Evolutionary conservation across 768 basidiomycete species (phyloP).

Genomic region (Grammothele lineata): DNA sequence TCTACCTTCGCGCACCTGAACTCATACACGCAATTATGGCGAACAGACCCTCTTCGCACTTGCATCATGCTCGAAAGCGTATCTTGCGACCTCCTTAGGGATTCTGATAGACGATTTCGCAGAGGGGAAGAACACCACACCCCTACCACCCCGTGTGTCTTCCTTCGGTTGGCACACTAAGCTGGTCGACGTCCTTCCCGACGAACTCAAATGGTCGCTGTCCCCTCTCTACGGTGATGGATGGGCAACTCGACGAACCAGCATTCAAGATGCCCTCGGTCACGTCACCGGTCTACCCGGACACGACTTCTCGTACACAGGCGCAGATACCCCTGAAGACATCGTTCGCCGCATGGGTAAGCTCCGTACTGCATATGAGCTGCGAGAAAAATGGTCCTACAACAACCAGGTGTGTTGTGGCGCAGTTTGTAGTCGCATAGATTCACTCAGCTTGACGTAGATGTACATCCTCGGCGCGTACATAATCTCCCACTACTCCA

Average conservation of each 20-base stretch:
- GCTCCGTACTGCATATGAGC: constrained; percentile 31
- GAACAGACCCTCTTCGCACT: constrained; percentile 27
- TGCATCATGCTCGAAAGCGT: constrained; percentile 31
- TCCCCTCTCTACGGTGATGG: constrained; percentile 29
- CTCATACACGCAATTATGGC: too few species aligned
- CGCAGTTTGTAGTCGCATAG: too few species aligned
- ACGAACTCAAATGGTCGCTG: constrained; percentile 33
- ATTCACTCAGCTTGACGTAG: too few species aligned
- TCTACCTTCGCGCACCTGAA: too few species aligned
- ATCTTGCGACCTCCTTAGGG: constrained; percentile 25
- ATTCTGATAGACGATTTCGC: constrained; percentile 31
- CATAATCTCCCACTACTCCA: constrained; percentile 32
- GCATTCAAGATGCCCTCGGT: constrained; percentile 34
- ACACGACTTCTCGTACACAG: constrained; percentile 32
- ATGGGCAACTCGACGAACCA: constrained; percentile 33
- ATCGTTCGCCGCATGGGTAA: constrained; percentile 24
- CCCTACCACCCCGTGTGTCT: constrained; percentile 17
- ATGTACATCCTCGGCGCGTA: constrained; percentile 37
- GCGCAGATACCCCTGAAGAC: constrained; percentile 24
- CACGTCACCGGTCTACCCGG: constrained; percentile 38
- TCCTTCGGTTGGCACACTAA: constrained; percentile 28
- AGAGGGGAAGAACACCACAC: constrained; percentile 23
- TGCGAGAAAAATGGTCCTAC: constrained; percentile 36
- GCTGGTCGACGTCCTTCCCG: constrained; percentile 33
- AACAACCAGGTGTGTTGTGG: constrained; percentile 34